Evolutionary conservation across 2,329 filamentous ascomycete genomes (phyloP).

Genomic region (Dothideomycetes sp.): DNA sequence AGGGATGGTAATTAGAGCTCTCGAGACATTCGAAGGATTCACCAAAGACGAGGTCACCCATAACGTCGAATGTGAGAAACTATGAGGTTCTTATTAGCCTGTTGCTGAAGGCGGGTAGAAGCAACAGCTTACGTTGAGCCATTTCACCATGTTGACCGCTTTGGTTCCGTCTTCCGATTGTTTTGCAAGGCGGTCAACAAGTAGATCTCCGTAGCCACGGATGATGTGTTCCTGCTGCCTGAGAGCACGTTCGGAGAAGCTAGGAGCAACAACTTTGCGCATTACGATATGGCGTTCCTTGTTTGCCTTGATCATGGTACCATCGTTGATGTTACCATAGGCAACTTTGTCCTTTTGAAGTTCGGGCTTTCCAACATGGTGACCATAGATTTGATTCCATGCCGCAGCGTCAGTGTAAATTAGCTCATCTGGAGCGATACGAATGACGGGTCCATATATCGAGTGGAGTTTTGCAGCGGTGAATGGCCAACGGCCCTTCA

Average conservation of each 20-base stretch:
- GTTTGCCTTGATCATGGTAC: constrained; percentile 16
- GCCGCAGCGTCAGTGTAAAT: constrained; percentile 31
- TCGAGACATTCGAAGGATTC: constrained; percentile 23
- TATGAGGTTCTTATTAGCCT: no score
- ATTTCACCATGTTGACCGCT: constrained; percentile 22
- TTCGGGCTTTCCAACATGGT: constrained; percentile 8
- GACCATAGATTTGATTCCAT: constrained; percentile 33
- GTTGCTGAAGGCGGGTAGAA: background rate
- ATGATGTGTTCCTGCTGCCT: constrained; percentile 34
- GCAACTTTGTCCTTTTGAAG: constrained; percentile 31
- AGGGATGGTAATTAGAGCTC: constrained; percentile 21
- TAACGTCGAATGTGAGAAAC: constrained; percentile 28
- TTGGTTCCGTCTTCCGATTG: constrained; percentile 27
- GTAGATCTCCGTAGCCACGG: constrained; percentile 30
- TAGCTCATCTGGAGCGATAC: constrained; percentile 39
- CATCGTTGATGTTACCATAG: constrained; percentile 29
- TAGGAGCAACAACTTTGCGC: constrained; percentile 29
- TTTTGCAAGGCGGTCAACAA: constrained; percentile 25
- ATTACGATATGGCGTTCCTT: constrained; percentile 27
- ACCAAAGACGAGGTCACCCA: constrained; percentile 28
- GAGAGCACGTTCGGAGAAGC: constrained; percentile 35
- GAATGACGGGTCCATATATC: constrained; percentile 37
- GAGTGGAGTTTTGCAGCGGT: constrained; percentile 20
- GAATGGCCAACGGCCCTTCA: background rate
- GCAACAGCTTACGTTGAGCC: constrained; percentile 26